phyloP scores from a whole-genome alignment of 305 asterid genomes.

The Striga hermonthica region DNA sequence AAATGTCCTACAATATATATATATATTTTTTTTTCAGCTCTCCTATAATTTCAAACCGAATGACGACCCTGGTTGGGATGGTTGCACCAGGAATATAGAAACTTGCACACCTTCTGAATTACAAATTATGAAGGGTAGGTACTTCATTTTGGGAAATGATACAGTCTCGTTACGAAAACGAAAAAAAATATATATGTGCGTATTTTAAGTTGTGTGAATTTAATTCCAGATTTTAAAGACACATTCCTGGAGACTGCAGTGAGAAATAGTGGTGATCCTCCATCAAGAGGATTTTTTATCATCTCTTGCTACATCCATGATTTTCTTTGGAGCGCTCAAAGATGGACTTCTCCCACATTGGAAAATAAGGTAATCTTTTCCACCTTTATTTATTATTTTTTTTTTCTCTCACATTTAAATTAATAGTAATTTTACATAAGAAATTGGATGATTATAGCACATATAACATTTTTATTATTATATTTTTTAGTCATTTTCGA shows the following conservation, averaged over 20 bases:
- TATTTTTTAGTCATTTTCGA: too few relatives aligned
- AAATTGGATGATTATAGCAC: too few relatives aligned
- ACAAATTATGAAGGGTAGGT: slow-evolving; percentile 21
- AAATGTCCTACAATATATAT: background rate
- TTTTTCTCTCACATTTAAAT: too few relatives aligned
- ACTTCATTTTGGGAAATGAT: too few relatives aligned
- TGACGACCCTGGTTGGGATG: slow-evolving; percentile 10
- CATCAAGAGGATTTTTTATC: slow-evolving; percentile 32
- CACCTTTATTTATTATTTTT: too few relatives aligned
- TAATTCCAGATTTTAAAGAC: slow-evolving; percentile 31
- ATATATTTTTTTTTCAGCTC: slow-evolving; percentile 10
- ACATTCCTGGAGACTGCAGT: slow-evolving; percentile 26
- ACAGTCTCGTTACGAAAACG: too few relatives aligned
- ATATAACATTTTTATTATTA: too few relatives aligned
- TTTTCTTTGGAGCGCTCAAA: background rate
- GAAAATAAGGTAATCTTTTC: slow-evolving; percentile 22
- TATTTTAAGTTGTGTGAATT: background rate
- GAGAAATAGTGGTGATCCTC: background rate
- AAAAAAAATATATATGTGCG: too few relatives aligned
- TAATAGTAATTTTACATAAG: too few relatives aligned
- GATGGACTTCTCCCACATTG: slow-evolving; percentile 22
- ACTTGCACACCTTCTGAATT: slow-evolving; percentile 22
- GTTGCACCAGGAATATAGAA: background rate
- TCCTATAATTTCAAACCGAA: background rate
- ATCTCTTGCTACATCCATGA: slow-evolving; percentile 37